A percentile compares a stretch with the other conserved stretches of the same genome.
Conservation (phyloP, 306 rosid species). For the apple (Malus domestica) region DNA sequence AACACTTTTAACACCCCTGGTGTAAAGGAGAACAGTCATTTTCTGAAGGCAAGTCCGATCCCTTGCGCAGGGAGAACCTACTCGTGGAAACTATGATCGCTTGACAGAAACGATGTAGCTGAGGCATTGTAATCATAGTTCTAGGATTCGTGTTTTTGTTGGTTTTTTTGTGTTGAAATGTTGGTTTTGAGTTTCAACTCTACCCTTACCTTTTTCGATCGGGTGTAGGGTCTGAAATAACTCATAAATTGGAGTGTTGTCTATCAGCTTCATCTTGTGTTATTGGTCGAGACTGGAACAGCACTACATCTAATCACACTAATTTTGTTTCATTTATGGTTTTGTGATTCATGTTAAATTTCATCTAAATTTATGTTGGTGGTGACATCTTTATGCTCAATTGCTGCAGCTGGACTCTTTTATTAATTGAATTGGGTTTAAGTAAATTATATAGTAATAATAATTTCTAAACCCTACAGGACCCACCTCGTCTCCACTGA, state of each 20-base stretch:
- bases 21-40: slow-evolving; percentile 75
- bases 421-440: too few relatives aligned
- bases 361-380: too few relatives aligned
- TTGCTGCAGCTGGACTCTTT: too few relatives aligned
- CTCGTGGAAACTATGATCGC: slow-evolving; percentile 31
- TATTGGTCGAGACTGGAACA: not conserved
- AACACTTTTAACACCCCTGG: slow-evolving; percentile 95
- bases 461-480: too few relatives aligned
- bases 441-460: too few relatives aligned
- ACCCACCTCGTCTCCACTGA: too few relatives aligned
- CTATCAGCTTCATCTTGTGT: slow-evolving; percentile 67
- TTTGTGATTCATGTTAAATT: too few relatives aligned
- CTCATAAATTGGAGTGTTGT: slow-evolving; percentile 52
- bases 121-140: slow-evolving; percentile 14
- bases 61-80: slow-evolving; percentile 35
- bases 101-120: slow-evolving; percentile 29
- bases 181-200: slow-evolving; percentile 41
- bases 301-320: too few relatives aligned
- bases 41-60: slow-evolving; percentile 60
- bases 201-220: slow-evolving; percentile 8
- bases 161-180: too few relatives aligned
- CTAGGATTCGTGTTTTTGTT: too few relatives aligned
- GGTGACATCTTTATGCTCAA: too few relatives aligned
- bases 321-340: too few relatives aligned
- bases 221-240: slow-evolving; percentile 45